These are phyloP conservation scores for Erythrophleum fordii DNA, from an alignment of 306 rosid species.

Conservation along the genomic window DNA sequence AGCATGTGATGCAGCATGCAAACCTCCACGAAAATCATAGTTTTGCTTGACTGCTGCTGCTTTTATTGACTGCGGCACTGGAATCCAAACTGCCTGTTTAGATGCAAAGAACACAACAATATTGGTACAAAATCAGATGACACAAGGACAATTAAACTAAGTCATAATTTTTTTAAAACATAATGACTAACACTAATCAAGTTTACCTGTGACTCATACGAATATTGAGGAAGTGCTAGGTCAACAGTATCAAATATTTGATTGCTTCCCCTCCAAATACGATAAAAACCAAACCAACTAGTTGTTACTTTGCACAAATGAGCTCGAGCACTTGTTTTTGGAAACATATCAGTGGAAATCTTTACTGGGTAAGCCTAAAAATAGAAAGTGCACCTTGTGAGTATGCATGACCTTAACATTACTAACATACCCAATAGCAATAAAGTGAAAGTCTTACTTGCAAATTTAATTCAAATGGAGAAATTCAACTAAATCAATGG, in stretches of 20 bases:
- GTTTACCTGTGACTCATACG: conserved; percentile 78
- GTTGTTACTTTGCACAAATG: conserved; percentile 79
- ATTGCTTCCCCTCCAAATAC: conserved; percentile 70
- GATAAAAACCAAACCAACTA: conserved; percentile 87
- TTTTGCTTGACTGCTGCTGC: conserved; percentile 54
- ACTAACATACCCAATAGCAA: conserved; percentile 19
- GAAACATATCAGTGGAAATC: conserved; percentile 43
- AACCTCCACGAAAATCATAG: conserved; percentile 89
- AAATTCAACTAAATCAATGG: conserved; percentile 15
- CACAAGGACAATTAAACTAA: conserved; percentile 28
- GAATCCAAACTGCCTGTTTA: conserved; percentile 89
- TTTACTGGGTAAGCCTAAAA: conserved; percentile 74
- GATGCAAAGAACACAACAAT: conserved; percentile 29
- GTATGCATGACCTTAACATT: conserved; percentile 30
- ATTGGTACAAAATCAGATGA: conserved; percentile 29
- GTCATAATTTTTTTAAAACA: background rate
- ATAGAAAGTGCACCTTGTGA: conserved; percentile 15
- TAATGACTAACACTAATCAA: background rate
- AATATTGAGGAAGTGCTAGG: conserved; percentile 75
- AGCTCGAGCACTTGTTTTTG: conserved; percentile 68
- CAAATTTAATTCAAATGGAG: conserved; percentile 28
- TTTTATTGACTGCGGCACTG: conserved; percentile 75
- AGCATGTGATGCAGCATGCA: conserved; percentile 98
- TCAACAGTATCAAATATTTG: conserved; percentile 70
- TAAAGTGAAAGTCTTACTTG: background rate